Evolutionary conservation across 2,329 filamentous ascomycete species (phyloP).

Genomic region (Phaeosphaeriaceae sp.): DNA sequence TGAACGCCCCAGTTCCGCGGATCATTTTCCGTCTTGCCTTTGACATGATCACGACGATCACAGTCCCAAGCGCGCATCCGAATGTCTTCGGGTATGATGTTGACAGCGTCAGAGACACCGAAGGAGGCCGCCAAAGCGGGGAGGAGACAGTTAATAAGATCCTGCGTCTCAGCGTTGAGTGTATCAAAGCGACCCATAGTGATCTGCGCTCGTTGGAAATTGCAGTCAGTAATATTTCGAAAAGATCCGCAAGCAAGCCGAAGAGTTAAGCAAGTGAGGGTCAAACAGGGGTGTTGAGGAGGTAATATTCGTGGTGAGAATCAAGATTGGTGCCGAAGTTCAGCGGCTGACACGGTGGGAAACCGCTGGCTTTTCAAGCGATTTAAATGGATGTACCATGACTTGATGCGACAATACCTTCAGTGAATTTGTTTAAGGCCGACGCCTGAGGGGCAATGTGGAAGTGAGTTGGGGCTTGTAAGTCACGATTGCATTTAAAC

Average conservation of each 20-base stretch:
- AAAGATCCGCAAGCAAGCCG: not conserved
- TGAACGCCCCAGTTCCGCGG: conserved; percentile 47
- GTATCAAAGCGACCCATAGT: conserved; percentile 41
- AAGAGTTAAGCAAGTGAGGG: not conserved
- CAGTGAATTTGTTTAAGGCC: too few species aligned
- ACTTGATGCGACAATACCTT: too few species aligned
- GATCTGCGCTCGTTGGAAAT: not conserved
- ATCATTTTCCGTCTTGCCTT: conserved; percentile 40
- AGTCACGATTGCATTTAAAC: too few species aligned
- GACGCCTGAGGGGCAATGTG: too few species aligned
- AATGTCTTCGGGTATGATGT: conserved; percentile 44
- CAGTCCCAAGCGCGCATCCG: conserved; percentile 47
- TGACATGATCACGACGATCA: conserved; percentile 43
- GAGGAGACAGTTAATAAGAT: conserved; percentile 39
- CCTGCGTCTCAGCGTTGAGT: conserved; percentile 42
- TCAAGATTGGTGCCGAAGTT: not conserved
- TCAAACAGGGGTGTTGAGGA: not conserved
- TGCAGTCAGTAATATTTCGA: not conserved
- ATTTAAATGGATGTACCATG: too few species aligned
- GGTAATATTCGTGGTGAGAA: not conserved
- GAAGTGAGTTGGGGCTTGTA: too few species aligned
- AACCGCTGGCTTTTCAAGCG: too few species aligned
- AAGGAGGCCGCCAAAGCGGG: conserved; percentile 38
- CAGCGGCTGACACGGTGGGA: too few species aligned
- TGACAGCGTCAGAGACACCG: conserved; percentile 23